Evolutionary conservation across 176 grass and related monocot genomes (phyloP).

Genomic region (Saccharum spontaneum): DNA sequence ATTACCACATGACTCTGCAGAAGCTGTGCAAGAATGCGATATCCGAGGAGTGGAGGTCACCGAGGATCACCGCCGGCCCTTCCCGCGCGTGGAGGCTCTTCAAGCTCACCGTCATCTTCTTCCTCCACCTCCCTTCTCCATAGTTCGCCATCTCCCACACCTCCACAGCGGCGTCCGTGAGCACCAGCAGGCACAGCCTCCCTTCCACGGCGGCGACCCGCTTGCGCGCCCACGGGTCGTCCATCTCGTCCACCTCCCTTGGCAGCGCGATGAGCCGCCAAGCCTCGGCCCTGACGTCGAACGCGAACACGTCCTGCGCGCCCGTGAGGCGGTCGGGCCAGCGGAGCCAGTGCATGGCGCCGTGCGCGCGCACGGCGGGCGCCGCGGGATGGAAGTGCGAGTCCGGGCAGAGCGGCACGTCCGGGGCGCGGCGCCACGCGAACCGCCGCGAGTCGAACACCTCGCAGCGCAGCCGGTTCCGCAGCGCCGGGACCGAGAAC

Average conservation of each 20-base stretch:
- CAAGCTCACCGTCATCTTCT: conserved; percentile 28
- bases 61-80: background rate
- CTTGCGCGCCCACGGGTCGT: conserved; percentile 19
- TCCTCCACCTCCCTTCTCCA: conserved; percentile 30
- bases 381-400: background rate
- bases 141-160: conserved; percentile 28
- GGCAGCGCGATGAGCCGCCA: conserved; percentile 37
- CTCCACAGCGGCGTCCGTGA: background rate
- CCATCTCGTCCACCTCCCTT: background rate
- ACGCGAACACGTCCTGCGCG: conserved; percentile 28
- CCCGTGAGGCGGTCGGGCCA: background rate
- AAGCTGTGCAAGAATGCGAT: conserved; percentile 9
- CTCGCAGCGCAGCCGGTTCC: conserved; percentile 34
- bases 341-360: conserved; percentile 38
- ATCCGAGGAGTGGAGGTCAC: conserved; percentile 15
- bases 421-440: conserved; percentile 34
- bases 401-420: conserved; percentile 21
- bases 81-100: background rate
- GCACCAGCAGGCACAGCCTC: conserved; percentile 34
- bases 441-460: conserved; percentile 34
- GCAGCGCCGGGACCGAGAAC: conserved; percentile 1
- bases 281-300: conserved; percentile 28
- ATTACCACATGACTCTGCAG: conserved; percentile 31
- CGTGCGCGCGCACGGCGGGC: no score
- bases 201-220: conserved; percentile 26